phyloP scores from a whole-genome alignment of 2,329 filamentous ascomycete genomes.

The Tolypocladium paradoxum region DNA sequence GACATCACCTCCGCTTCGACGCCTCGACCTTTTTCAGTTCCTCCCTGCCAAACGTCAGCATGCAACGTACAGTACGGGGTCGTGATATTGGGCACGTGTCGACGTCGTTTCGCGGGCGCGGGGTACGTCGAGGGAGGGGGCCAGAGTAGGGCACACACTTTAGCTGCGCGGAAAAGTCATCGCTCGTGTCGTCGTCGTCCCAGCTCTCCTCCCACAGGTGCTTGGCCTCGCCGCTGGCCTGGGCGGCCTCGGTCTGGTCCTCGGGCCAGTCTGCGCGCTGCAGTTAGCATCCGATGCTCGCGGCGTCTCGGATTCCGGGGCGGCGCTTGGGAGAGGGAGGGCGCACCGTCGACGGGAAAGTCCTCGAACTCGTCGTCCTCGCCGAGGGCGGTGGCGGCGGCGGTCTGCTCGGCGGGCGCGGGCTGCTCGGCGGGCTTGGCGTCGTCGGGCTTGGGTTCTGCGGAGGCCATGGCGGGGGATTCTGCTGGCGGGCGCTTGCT shows the following conservation, averaged over 20 bases:
- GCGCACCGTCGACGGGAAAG: conserved; percentile 86
- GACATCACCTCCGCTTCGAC: conserved; percentile 48
- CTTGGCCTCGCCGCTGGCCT: conserved; percentile 52
- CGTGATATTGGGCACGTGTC: neutral
- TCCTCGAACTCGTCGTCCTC: conserved; percentile 99
- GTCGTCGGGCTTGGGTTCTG: conserved; percentile 8
- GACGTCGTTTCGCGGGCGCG: neutral
- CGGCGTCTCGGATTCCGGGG: too few relatives aligned
- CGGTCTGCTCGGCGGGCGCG: conserved; percentile 15
- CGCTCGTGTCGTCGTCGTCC: conserved; percentile 95
- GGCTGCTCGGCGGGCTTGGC: conserved; percentile 15
- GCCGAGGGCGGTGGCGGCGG: conserved; percentile 59
- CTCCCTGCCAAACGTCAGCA: conserved; percentile 45
- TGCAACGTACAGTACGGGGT: neutral
- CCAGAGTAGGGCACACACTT: conserved; percentile 50
- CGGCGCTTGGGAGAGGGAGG: too few relatives aligned
- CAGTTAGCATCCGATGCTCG: neutral
- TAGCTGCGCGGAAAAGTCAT: conserved; percentile 91
- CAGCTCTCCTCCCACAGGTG: conserved; percentile 99
- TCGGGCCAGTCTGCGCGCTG: conserved; percentile 70
- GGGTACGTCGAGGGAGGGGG: neutral
- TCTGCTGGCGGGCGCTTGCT: neutral
- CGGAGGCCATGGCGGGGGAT: conserved; percentile 5
- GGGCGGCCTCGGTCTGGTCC: conserved; percentile 77
- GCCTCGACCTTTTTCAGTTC: conserved; percentile 91